These are phyloP conservation scores for Massarina eburnea DNA, from an alignment of 2,329 filamentous ascomycete genomes.

Conservation along the genomic window DNA sequence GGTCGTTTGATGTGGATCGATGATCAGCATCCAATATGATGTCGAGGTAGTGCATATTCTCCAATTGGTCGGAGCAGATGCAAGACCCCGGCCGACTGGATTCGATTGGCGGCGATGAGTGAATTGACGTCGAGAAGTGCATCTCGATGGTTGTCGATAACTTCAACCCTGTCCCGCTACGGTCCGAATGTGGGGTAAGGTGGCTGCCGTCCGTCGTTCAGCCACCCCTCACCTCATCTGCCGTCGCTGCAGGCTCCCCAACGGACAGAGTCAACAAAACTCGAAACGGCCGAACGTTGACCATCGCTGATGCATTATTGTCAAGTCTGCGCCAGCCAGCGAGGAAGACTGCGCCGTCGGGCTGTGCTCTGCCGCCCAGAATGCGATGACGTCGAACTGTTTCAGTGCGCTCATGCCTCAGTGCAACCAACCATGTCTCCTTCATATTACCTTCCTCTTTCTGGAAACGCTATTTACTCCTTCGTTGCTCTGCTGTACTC, in stretches of 20 bases:
- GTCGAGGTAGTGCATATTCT: neutral
- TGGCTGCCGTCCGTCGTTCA: constrained; percentile 7
- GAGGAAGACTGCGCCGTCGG: neutral
- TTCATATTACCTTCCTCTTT: constrained; percentile 1
- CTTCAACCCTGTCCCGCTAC: constrained; percentile 4
- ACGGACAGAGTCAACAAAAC: neutral
- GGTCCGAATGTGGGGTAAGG: constrained; percentile 6
- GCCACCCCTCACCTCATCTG: constrained; percentile 7
- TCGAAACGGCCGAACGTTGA: constrained; percentile 5
- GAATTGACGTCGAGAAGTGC: constrained; percentile 11
- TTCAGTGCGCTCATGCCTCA: constrained; percentile 1
- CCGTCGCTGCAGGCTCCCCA: neutral
- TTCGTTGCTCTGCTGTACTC: neutral
- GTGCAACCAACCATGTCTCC: neutral
- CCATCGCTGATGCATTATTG: neutral
- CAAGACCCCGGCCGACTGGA: neutral
- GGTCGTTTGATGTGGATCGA: neutral
- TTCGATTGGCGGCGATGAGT: constrained; percentile 2
- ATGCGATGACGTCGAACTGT: constrained; percentile 2
- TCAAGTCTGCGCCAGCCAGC: no score
- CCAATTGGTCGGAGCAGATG: neutral
- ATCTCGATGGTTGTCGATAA: constrained; percentile 5
- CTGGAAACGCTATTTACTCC: no score
- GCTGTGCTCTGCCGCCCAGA: neutral
- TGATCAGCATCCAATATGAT: constrained; percentile 1